Evolutionary conservation across 129 eudicot genomes (phyloP), one percentile per base, ranked within the genome.

Genomic region (Ambrosia trifida): DNA sequence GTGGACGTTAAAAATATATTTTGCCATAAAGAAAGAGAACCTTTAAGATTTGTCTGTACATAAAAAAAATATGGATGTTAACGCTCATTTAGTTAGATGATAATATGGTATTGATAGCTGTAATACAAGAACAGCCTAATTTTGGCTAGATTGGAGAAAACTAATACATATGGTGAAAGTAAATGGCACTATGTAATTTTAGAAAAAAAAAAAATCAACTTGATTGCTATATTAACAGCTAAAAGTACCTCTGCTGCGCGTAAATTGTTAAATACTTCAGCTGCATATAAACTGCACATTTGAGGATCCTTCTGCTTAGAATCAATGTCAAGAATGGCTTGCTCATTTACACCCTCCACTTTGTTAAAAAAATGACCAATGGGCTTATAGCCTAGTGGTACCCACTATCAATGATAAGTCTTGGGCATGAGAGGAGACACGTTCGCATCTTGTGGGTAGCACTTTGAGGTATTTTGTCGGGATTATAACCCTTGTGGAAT

Each of bases 281-380:
- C 80, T 65, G 86, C 99, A 80, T 95, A 95, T 16, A 84, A 54
- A 74, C 89, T 78, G 79, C 99, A 90, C 90, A 88, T 88, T 63
- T 35, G 83, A 49, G 96, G 94, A 86, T 95, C 96, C 79, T 83
- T 84, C 74, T 81, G 82, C 74, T 82, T 77, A 61, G 83, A 83
- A 80, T 95, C 96, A 73, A 90, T 90, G 76, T 88, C 87, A 20
- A 69, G 13, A 76, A 95, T 64, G 20, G 65, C 74, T 61, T 69
- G 65, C 40, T 69, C 81, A 51, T 81, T 71, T 53, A 82, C 73
- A 19, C 32, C 59, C 67, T 75, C 96, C 36, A 59, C 67, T 74
- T 80, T 72, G 72, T 58, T 72, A 38, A 72, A 73, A 78, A 40
- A 56, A 70, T 54, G 64, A 38, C n/a, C n/a, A n/a, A n/a, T n/a